Evolutionary conservation across 768 basidiomycete genomes (phyloP).

Genomic region (Gymnopilus dilepis): DNA sequence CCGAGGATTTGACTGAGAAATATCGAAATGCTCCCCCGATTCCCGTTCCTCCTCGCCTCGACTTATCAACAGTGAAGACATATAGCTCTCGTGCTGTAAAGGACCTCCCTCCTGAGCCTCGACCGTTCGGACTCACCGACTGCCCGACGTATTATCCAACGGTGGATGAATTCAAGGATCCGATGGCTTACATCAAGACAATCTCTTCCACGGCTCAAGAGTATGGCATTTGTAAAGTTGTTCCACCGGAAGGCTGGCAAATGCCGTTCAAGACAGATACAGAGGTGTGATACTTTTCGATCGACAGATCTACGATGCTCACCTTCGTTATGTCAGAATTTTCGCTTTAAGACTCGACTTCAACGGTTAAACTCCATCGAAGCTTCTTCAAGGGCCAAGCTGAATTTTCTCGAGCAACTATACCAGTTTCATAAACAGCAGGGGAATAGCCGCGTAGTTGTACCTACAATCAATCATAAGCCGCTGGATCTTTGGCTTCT

Average conservation of each 20-base stretch:
- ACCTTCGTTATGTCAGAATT: constrained; percentile 54
- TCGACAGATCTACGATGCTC: constrained; percentile 43
- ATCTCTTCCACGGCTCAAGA: constrained; percentile 72
- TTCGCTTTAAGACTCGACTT: constrained; percentile 94
- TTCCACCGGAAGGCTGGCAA: constrained; percentile 92
- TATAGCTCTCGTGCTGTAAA: constrained; percentile 50
- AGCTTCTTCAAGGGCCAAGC: constrained; percentile 93
- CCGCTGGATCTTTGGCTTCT: constrained; percentile 93
- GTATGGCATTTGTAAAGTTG: constrained; percentile 94
- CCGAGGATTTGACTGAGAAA: constrained; percentile 53
- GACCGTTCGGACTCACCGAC: constrained; percentile 87
- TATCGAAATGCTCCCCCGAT: constrained; percentile 62
- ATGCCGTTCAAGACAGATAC: constrained; percentile 97
- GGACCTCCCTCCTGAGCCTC: constrained; percentile 45
- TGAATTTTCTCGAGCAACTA: constrained; percentile 97
- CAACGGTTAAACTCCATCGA: constrained; percentile 97
- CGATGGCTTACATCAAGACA: constrained; percentile 89
- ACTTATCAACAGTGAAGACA: constrained; percentile 77
- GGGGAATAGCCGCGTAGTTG: constrained; percentile 87
- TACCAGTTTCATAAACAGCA: constrained; percentile 97
- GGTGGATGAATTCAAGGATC: constrained; percentile 90
- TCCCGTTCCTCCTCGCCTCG: constrained; percentile 63
- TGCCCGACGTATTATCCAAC: constrained; percentile 91
- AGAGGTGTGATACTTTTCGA: constrained; percentile 61
- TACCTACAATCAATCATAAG: constrained; percentile 93